Evolutionary conservation across 1,139 yeast species (phyloP), one percentile per base, ranked within the genome.

Genomic region (Geotrichum phurueaensis): DNA sequence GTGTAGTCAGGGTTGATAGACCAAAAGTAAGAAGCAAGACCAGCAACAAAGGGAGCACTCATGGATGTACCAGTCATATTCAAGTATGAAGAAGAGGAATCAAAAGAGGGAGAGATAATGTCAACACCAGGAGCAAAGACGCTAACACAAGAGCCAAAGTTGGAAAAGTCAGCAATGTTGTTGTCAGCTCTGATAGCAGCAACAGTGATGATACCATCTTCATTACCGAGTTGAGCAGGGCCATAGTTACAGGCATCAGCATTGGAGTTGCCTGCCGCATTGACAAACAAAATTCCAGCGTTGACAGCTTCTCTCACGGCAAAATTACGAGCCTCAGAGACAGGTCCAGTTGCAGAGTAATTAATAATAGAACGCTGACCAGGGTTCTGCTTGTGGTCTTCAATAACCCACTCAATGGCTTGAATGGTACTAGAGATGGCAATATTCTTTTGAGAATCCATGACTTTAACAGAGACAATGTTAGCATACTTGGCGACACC

Each of bases 281-380:
- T 95, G 56, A 95, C 91, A 71, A 88, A 85, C 73, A 87, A 89
- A 63, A 89, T 73, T 71, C 95, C 96, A 39, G 91, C 88, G 68
- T 81, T 81, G 60, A 85, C 89, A 33, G 95, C 95, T 57, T 95
- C 95, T 67, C 88, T 84, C 58, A 89, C 92, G 55, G 96, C 96
- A 76, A 84, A 71, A 73, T 88, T 94, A 69, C 90, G 81, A 18
- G 95, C 82, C 63, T 89, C 89, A 1, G 95, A 86, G 73, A 85
- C 85, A 67, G 91, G 91, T 70, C 96, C 96, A 69, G 96, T 96
- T 63, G 90, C 80, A 1, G 96, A 89, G 92, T 89, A 88, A 78
- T 89, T 89, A 60, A 94, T 95, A 54, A 94, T 85, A 23, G 96
- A 88, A 61, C 94, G 94, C 75, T 87, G 87, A 77, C 86, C 86